These are phyloP conservation scores for Chlorella sp. DNA, from an alignment of 139 green algal species.

Conservation along the genomic window DNA sequence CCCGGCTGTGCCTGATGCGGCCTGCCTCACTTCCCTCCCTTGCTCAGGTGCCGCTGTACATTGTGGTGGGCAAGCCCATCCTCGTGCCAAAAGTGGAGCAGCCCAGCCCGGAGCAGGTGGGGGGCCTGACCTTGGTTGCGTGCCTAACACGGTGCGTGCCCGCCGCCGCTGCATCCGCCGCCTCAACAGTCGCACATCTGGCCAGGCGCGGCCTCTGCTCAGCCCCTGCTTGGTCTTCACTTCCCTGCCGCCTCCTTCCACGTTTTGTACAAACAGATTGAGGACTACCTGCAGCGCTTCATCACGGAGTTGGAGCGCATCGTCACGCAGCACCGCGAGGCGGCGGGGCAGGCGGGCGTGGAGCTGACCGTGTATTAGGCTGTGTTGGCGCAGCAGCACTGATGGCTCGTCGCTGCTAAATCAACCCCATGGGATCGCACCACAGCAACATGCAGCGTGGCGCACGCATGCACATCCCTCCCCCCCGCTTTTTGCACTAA, in stretches of 20 bases:
- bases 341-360: not conserved
- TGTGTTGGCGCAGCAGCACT: too few relatives aligned
- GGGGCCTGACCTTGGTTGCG: not conserved
- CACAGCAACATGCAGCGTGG: too few relatives aligned
- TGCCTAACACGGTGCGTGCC: not conserved
- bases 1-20: too few relatives aligned
- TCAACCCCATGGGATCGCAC: too few relatives aligned
- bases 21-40: not conserved
- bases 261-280: not conserved
- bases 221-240: not conserved
- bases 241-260: not conserved
- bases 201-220: not conserved
- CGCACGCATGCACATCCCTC: too few relatives aligned
- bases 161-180: not conserved
- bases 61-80: constrained; percentile 43
- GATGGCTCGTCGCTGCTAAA: too few relatives aligned
- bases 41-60: constrained; percentile 5
- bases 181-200: not conserved
- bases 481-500: too few relatives aligned
- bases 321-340: constrained; percentile 8
- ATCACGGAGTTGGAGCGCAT: constrained; percentile 2
- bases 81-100: constrained; percentile 19
- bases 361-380: constrained; percentile 18
- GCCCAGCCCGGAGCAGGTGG: constrained; percentile 26
- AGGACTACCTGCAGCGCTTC: not conserved